Evolutionary conservation across 2,329 filamentous ascomycete species (phyloP), one percentile per base, ranked within the genome.

Genomic region (Parasarocladium wereldwijsianum): DNA sequence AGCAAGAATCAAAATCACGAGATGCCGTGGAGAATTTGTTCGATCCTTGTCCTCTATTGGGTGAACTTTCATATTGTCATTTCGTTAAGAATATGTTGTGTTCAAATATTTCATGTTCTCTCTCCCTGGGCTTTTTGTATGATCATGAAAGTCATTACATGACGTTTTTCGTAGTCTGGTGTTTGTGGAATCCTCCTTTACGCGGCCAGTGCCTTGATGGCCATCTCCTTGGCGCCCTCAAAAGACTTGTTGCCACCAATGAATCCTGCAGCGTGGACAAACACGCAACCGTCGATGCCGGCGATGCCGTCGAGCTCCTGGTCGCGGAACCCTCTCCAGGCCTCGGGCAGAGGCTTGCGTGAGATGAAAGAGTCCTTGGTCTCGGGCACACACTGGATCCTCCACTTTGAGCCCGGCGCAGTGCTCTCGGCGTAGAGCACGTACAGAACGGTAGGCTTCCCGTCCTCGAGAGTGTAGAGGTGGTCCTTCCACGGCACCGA

Each of bases 211-310:
- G 80, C 78, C 63, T 80, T 83, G 52, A 66, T 57, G 4, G 86
- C 85, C 84, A 96, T 93, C 34, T 75, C 72, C 50, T 83, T 68
- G 16, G 75, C 86, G 17, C 90, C 90, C 37, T 93, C 83, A 45
- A 81, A 90, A 0, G 80, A 92, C 64, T 81, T 78, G 57, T 94
- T 92, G 3, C 90, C 90, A 12, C 90, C 90, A 47, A 96, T 96
- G 58, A 98, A 98, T 17, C 90, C 90, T 31, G 79, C 77, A 4
- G 86, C 86, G 51, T 98, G 90, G 17, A 94, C 80, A 51, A 98
- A 98, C 17, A 98, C 76, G 38, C 82, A 76, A 6, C 86, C 83
- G 5, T 62, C 60, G 17, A 84, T 62, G 20, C 76, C 74, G 15
- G 68, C 59, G 11, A 85, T 64, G 41, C 69, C 66, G 52, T 87